These are phyloP conservation scores for Zygoascus tannicola DNA, from an alignment of 805 yeast genomes.

Conservation along the genomic window DNA sequence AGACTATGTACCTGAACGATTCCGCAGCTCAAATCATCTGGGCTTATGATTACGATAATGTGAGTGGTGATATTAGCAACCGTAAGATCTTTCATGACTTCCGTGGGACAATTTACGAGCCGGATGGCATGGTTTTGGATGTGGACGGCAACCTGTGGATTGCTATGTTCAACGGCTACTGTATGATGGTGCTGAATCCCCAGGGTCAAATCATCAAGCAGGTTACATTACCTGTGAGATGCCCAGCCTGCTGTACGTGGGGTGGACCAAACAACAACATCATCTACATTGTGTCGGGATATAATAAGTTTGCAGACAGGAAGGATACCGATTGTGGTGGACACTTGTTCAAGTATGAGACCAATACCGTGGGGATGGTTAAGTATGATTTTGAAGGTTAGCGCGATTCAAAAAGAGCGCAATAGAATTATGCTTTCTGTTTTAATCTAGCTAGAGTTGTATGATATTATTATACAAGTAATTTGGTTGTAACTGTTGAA, in stretches of 20 bases:
- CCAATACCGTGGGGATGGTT: not conserved
- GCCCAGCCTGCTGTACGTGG: conserved; percentile 30
- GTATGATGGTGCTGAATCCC: conserved; percentile 21
- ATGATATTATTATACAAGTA: no score
- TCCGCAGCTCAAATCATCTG: conserved; percentile 40
- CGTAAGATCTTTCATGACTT: conserved; percentile 18
- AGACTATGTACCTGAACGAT: conserved; percentile 43
- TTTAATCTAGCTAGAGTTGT: no score
- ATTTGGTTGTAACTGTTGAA: no score
- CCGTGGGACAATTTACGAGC: conserved; percentile 19
- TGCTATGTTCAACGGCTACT: conserved; percentile 21
- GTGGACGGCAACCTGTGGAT: conserved; percentile 23
- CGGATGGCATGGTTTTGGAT: conserved; percentile 22
- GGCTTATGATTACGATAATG: conserved; percentile 36
- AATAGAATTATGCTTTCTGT: no score
- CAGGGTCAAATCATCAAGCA: conserved; percentile 22
- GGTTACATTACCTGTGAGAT: conserved; percentile 11
- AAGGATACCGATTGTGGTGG: conserved; percentile 24
- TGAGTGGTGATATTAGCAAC: conserved; percentile 30
- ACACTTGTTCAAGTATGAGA: conserved; percentile 22
- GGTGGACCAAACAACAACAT: conserved; percentile 27
- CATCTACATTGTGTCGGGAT: conserved; percentile 25
- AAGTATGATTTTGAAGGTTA: conserved; percentile 1
- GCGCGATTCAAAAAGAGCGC: no score
- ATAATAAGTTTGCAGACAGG: conserved; percentile 9